Evolutionary conservation across 2,329 filamentous ascomycete genomes (phyloP), one percentile per base, ranked within the genome.

Genomic region (Aplosporella prunicola): DNA sequence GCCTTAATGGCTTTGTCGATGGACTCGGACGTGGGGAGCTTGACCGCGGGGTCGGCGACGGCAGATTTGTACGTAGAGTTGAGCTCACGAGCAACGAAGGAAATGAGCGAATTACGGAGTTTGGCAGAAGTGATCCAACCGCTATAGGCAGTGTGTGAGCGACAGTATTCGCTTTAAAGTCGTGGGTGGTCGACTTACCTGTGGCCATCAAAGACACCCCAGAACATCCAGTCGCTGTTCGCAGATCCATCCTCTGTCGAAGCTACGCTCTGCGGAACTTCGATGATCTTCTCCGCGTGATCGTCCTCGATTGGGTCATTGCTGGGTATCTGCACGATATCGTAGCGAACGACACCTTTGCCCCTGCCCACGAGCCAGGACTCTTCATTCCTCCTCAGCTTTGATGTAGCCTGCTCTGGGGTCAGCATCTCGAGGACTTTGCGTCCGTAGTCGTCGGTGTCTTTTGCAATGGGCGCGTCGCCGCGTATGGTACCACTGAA

Each of bases 271-370:
- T 72, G 71, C 4, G 85, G 82, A 7, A 95, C 77, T 60, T 96
- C 85, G 31, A 98, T 86, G 52, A 96, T 95, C 72, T 94, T 93
- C 66, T 98, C 91, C 35, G 88, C 84, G 56, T 98, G 91, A 55
- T 98, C 93, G 54, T 98, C 91, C 64, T 98, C 91, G 42, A 98
- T 98, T 0, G 91, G 91, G 51, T 93, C 85, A 59, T 98, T 98
- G 67, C 86, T 94, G 8, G 89, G 84, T 43, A 96, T 74, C 61
- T 98, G 91, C 16, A 91, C 87, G 7, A 95, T 69, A 61, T 98
- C 91, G 56, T 98, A 98, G 47, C 91, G 78, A 45, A 94, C 80
- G 25, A 98, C 89, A 24, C 91, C 91, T 57, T 85, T 76, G 10
- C 91, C 93, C 35, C 91, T 72, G 42, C 86, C 86, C 26, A 98